These are phyloP conservation scores for Pichia sp. DNA, from an alignment of 1,139 yeast species.

Conservation along the genomic window DNA sequence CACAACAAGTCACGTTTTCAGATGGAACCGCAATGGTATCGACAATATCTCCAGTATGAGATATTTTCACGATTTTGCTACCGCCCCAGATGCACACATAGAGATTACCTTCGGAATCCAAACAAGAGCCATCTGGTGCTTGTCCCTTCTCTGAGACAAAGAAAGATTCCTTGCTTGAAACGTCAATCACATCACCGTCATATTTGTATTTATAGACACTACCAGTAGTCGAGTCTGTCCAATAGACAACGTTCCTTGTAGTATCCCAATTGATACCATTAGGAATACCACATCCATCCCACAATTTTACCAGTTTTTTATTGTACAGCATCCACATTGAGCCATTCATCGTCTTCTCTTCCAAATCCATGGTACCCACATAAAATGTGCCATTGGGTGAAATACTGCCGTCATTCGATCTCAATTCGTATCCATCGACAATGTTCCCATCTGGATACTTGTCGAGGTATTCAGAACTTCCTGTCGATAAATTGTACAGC, in stretches of 20 bases:
- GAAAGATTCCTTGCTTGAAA: conserved; percentile 29
- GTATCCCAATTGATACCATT: conserved; percentile 76
- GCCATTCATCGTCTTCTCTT: conserved; percentile 31
- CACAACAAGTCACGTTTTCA: conserved; percentile 56
- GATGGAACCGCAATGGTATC: conserved; percentile 55
- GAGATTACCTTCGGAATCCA: conserved; percentile 54
- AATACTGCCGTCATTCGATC: conserved; percentile 70
- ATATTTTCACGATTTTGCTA: conserved; percentile 44
- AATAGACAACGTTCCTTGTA: conserved; percentile 38
- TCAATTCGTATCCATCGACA: conserved; percentile 28
- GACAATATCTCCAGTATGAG: conserved; percentile 41
- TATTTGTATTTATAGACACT: conserved; percentile 58
- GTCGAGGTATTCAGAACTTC: conserved; percentile 35
- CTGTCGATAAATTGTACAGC: conserved; percentile 35
- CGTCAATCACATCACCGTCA: conserved; percentile 33
- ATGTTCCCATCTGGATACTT: conserved; percentile 33
- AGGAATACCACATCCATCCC: conserved; percentile 41
- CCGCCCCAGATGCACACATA: conserved; percentile 67
- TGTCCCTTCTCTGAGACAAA: conserved; percentile 14
- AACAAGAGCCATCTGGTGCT: conserved; percentile 79
- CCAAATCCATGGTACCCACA: conserved; percentile 59
- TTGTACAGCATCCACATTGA: conserved; percentile 32
- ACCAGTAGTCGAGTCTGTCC: conserved; percentile 63
- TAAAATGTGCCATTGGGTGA: conserved; percentile 64
- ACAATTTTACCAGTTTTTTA: conserved; percentile 19